phyloP scores from a whole-genome alignment of 345 rosid species.

The Brassica incana region DNA sequence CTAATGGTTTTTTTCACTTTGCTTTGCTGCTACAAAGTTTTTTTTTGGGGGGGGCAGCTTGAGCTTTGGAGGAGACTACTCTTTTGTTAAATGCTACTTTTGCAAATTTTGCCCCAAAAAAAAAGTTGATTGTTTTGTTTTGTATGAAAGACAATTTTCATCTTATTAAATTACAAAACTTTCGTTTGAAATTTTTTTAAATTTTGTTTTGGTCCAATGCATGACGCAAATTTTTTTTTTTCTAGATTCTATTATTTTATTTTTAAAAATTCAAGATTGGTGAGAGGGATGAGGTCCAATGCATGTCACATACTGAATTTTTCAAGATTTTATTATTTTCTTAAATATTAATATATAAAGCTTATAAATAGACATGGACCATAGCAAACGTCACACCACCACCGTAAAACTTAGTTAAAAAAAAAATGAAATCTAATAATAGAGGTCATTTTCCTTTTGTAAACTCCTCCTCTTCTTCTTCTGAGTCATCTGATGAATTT shows the following conservation, averaged over 20 bases:
- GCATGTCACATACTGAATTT: neutral
- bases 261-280: neutral
- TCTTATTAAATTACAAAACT: neutral
- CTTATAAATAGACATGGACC: neutral
- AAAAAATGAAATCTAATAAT: neutral
- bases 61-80: slow-evolving; percentile 23
- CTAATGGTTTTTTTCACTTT: neutral
- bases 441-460: neutral
- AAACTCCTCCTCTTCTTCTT: neutral
- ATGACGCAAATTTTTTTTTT: too few relatives aligned
- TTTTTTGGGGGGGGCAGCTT: slow-evolving; percentile 34
- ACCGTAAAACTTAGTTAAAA: neutral
- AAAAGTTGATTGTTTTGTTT: slow-evolving; percentile 19
- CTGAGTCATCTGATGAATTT: neutral
- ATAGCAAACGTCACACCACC: neutral
- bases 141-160: slow-evolving; percentile 8
- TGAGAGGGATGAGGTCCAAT: neutral
- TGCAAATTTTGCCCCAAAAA: slow-evolving; percentile 34
- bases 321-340: neutral
- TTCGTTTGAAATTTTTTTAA: too few relatives aligned
- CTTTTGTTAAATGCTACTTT: slow-evolving; percentile 33
- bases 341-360: neutral
- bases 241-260: neutral
- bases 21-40: slow-evolving; percentile 37
- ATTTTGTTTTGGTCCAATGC: too few relatives aligned